Conservation (phyloP, 2,329 filamentous ascomycete species). For the Verticillium tricorpus region DNA sequence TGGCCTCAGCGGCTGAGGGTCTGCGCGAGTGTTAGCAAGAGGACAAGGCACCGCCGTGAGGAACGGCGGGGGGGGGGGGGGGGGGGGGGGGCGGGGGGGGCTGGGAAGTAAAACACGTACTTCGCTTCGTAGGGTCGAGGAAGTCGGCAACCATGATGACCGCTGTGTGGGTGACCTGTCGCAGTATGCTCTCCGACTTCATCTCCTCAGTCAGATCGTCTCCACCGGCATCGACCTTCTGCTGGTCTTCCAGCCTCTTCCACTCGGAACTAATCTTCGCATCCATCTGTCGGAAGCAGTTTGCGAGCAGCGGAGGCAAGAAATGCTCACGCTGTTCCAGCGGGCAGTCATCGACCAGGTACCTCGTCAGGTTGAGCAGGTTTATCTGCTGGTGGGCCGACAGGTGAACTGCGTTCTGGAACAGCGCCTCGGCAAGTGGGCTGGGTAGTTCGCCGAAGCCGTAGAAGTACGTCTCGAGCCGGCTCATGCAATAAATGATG, state of each 20-base stretch:
- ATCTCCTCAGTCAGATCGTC: conserved; percentile 91
- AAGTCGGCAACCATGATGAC: conserved; percentile 89
- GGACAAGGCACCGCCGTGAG: not conserved
- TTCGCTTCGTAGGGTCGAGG: conserved; percentile 68
- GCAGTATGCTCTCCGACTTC: conserved; percentile 93
- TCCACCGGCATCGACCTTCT: conserved; percentile 59
- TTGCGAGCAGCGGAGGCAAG: conserved; percentile 75
- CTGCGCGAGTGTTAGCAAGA: conserved; percentile 13
- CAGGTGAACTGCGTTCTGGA: conserved; percentile 74
- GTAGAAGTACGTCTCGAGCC: conserved; percentile 84
- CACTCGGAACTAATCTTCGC: conserved; percentile 83
- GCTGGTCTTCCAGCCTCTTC: conserved; percentile 66
- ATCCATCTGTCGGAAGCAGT: conserved; percentile 83
- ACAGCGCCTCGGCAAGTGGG: conserved; percentile 78
- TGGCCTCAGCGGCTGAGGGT: conserved; percentile 24
- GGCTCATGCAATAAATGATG: conserved; percentile 89
- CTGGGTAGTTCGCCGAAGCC: conserved; percentile 79
- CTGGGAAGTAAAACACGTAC: conserved; percentile 34
- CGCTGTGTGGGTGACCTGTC: conserved; percentile 87
- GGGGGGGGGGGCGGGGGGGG: too few relatives aligned
- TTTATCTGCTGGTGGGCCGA: conserved; percentile 93
- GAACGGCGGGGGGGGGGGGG: too few relatives aligned
- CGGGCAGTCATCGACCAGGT: conserved; percentile 89
- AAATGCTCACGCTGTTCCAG: conserved; percentile 73
- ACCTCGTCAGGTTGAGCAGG: conserved; percentile 82